Conservation (phyloP, 768 basidiomycete species). For the Macrocybe gigantea region DNA sequence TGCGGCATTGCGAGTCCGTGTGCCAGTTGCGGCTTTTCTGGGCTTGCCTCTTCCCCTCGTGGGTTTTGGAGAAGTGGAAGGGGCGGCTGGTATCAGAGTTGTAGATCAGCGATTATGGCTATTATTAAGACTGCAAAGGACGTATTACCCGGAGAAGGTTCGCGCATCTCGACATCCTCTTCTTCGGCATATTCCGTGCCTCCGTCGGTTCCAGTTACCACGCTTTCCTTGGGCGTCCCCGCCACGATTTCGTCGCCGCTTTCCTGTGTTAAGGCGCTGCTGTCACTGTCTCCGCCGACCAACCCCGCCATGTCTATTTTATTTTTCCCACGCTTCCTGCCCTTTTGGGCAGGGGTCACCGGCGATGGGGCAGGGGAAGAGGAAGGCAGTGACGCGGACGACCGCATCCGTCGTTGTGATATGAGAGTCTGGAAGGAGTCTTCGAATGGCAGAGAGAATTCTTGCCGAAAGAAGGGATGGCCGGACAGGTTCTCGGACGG, state of each 20-base stretch:
- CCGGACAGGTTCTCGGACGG: slow-evolving; percentile 60
- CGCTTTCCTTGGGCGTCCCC: slow-evolving; percentile 60
- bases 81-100: slow-evolving; percentile 16
- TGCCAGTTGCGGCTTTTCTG: slow-evolving; percentile 15
- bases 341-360: slow-evolving; percentile 18
- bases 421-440: slow-evolving; percentile 55
- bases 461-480: slow-evolving; percentile 72
- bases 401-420: slow-evolving; percentile 55
- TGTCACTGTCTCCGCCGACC: slow-evolving; percentile 80
- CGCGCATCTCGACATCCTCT: slow-evolving; percentile 54
- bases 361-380: slow-evolving; percentile 49
- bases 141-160: slow-evolving; percentile 50
- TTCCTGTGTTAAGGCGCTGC: slow-evolving; percentile 78
- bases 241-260: slow-evolving; percentile 66
- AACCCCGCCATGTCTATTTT: slow-evolving; percentile 65
- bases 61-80: slow-evolving; percentile 32
- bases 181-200: slow-evolving; percentile 69
- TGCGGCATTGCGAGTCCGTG: slow-evolving; percentile 23
- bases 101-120: neutral
- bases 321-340: slow-evolving; percentile 37
- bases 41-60: slow-evolving; percentile 27
- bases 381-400: slow-evolving; percentile 58
- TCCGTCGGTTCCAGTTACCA: slow-evolving; percentile 65
- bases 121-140: neutral
- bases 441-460: slow-evolving; percentile 60